Conservation (phyloP, 148 eudicot genomes). For the Cornus controversa region DNA sequence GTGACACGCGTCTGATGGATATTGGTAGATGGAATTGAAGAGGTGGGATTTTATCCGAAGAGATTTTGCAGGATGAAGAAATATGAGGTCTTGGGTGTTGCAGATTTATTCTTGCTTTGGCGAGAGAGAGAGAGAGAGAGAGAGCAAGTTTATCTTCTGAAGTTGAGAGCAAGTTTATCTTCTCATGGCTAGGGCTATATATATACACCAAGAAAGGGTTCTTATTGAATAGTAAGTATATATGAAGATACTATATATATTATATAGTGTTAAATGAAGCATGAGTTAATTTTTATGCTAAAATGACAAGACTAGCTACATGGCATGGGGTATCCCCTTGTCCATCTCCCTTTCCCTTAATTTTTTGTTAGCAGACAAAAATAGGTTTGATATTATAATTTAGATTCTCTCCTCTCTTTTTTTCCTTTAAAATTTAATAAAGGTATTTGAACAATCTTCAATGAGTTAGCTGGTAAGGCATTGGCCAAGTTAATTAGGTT, state of each 20-base stretch:
- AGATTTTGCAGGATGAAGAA: conserved; percentile 7
- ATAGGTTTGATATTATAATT: not conserved
- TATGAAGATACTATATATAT: not conserved
- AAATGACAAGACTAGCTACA: conserved; percentile 10
- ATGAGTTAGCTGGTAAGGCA: not conserved
- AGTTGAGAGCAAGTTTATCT: conserved; percentile 1
- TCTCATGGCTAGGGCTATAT: conserved; percentile 3
- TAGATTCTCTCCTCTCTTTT: not conserved
- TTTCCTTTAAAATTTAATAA: not conserved
- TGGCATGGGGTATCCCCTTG: not conserved
- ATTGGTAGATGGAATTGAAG: not conserved
- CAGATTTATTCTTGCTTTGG: not conserved
- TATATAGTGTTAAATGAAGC: not conserved
- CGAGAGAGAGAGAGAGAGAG: conserved; percentile 10
- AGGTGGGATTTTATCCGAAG: not conserved
- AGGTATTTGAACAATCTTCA: not conserved
- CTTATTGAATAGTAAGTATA: not conserved
- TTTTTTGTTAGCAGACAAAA: conserved; percentile 5
- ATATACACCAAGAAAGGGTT: not conserved
- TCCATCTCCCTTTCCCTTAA: not conserved
- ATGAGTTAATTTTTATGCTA: conserved; percentile 5
- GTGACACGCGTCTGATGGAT: not conserved
- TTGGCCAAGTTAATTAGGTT: not conserved
- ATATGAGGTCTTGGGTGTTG: conserved; percentile 1
- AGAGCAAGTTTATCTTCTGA: not conserved